Conservation (phyloP, 2,329 filamentous ascomycete species). For the Colletotrichum sansevieriae region DNA sequence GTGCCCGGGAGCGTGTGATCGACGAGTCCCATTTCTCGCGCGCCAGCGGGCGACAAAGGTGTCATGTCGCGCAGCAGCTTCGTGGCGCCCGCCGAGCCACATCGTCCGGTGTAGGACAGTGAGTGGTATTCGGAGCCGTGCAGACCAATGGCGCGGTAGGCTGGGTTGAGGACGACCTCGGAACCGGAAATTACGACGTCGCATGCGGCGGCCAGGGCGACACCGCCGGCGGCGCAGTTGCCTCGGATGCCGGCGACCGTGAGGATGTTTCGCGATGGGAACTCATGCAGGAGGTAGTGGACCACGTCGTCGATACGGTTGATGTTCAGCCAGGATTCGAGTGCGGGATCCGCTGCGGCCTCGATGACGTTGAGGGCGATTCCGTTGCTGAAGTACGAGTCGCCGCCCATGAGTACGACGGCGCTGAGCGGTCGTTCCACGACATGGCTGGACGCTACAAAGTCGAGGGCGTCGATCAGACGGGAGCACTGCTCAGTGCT, state of each 20-base stretch:
- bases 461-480: conserved; percentile 52
- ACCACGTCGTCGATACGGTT: conserved; percentile 59
- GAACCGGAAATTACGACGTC: conserved; percentile 53
- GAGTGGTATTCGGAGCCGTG: conserved; percentile 58
- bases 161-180: conserved; percentile 56
- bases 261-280: conserved; percentile 51
- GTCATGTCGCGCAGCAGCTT: conserved; percentile 53
- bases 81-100: conserved; percentile 49
- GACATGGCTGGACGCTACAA: conserved; percentile 49
- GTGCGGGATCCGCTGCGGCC: conserved; percentile 51
- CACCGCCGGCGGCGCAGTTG: conserved; percentile 58
- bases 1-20: conserved; percentile 54
- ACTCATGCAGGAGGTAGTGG: conserved; percentile 53
- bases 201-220: conserved; percentile 56
- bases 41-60: conserved; percentile 54
- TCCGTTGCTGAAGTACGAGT: conserved; percentile 58
- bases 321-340: conserved; percentile 59
- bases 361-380: conserved; percentile 60
- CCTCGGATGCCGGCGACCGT: conserved; percentile 56
- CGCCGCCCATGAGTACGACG: conserved; percentile 55
- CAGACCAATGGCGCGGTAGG: conserved; percentile 53
- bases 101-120: conserved; percentile 54
- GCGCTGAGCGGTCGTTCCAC: conserved; percentile 49
- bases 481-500: conserved; percentile 54
- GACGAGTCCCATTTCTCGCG: conserved; percentile 53